phyloP scores from a whole-genome alignment of 179 eudicot genomes.

The Gypsophila paniculata region DNA sequence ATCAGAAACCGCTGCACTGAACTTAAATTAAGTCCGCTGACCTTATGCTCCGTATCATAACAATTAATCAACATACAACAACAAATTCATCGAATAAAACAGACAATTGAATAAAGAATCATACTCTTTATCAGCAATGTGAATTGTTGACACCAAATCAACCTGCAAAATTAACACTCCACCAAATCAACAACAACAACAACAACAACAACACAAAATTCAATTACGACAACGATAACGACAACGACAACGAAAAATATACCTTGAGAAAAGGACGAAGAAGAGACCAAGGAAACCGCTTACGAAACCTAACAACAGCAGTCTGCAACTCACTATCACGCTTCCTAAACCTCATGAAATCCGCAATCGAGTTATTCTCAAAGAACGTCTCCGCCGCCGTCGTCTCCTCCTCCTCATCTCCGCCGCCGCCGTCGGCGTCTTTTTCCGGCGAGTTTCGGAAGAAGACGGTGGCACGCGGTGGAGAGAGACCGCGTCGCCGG shows the following conservation, averaged over 20 bases:
- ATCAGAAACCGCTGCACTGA: too few species aligned
- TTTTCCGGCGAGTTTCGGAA: slow-evolving; percentile 27
- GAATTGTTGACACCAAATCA: slow-evolving; percentile 95
- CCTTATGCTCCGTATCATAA: too few species aligned
- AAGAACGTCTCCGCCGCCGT: slow-evolving; percentile 45
- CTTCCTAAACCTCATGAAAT: slow-evolving; percentile 74
- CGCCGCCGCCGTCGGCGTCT: slow-evolving; percentile 24
- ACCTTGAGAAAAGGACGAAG: slow-evolving; percentile 83
- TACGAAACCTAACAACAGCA: slow-evolving; percentile 77
- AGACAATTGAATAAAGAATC: slow-evolving; percentile 19
- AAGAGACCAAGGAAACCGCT: slow-evolving; percentile 89
- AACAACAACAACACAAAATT: not conserved
- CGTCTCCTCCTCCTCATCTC: slow-evolving; percentile 19
- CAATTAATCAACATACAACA: not conserved
- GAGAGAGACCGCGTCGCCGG: slow-evolving; percentile 24
- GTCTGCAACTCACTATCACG: slow-evolving; percentile 62
- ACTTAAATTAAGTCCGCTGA: too few species aligned
- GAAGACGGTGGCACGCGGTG: slow-evolving; percentile 28
- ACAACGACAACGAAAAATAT: not conserved
- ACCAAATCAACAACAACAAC: slow-evolving; percentile 3
- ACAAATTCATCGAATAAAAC: not conserved
- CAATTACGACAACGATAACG: not conserved
- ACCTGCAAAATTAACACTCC: slow-evolving; percentile 45
- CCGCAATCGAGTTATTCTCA: slow-evolving; percentile 66
- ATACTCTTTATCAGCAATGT: slow-evolving; percentile 93